A percentile compares a stretch with the other conserved stretches of the same genome.
phyloP scores from a whole-genome alignment of 2,329 filamentous ascomycete genomes.

The Fusarium guadeloupense region DNA sequence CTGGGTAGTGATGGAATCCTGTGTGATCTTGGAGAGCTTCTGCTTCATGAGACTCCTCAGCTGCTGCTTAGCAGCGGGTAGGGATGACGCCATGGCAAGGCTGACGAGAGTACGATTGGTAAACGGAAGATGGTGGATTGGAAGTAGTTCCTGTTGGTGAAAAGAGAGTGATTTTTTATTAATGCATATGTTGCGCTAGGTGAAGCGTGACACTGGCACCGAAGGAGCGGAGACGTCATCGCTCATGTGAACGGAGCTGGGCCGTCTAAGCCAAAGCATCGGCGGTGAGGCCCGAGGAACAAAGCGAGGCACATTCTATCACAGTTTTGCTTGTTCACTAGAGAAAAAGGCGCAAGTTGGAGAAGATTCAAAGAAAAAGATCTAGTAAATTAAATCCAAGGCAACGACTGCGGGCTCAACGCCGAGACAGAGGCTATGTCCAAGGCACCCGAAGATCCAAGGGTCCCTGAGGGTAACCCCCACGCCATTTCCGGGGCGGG shows the following conservation, averaged over 20 bases:
- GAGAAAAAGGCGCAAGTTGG: constrained; percentile 11
- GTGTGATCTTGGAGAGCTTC: constrained; percentile 67
- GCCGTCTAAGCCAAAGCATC: constrained; percentile 7
- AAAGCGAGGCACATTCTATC: not conserved
- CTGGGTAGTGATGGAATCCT: constrained; percentile 72
- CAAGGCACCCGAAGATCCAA: not conserved
- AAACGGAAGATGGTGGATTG: constrained; percentile 13
- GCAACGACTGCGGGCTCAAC: not conserved
- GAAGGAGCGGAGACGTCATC: constrained; percentile 32
- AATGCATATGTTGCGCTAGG: constrained; percentile 19
- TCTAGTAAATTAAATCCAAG: not conserved
- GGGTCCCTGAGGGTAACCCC: not conserved
- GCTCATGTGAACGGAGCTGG: constrained; percentile 16
- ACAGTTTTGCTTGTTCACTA: not conserved
- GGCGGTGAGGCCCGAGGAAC: constrained; percentile 26
- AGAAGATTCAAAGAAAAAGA: not conserved
- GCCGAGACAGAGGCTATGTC: not conserved
- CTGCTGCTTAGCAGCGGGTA: constrained; percentile 78
- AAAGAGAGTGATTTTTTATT: constrained; percentile 14
- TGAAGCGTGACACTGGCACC: constrained; percentile 20
- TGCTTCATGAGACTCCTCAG: constrained; percentile 76
- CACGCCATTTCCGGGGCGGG: not conserved
- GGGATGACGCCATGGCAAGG: constrained; percentile 58
- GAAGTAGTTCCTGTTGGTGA: constrained; percentile 11
- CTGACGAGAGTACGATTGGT: constrained; percentile 11